phyloP scores from a whole-genome alignment of 2,329 filamentous ascomycete genomes.

The Xylariaceae sp. region DNA sequence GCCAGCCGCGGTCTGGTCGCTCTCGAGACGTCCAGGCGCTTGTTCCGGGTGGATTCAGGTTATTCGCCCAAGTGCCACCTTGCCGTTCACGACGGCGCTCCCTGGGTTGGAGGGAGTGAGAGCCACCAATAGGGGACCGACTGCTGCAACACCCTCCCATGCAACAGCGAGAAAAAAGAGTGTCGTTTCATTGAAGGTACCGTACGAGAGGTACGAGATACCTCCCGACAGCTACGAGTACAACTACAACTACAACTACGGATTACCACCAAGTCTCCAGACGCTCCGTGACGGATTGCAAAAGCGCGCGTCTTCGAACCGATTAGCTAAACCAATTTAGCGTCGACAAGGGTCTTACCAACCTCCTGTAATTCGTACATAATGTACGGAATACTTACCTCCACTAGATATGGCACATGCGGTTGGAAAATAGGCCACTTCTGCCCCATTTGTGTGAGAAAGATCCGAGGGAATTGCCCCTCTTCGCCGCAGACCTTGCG shows the following conservation, averaged over 20 bases:
- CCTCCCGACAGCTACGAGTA: too few species aligned
- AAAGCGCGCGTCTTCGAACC: slow-evolving; percentile 12
- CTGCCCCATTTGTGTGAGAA: slow-evolving; percentile 18
- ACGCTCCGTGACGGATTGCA: slow-evolving; percentile 5
- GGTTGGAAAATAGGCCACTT: slow-evolving; percentile 22
- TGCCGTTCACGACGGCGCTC: slow-evolving; percentile 12
- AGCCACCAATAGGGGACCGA: slow-evolving; percentile 2
- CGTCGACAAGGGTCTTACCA: slow-evolving; percentile 14
- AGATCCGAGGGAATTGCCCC: slow-evolving; percentile 11
- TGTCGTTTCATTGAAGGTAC: slow-evolving; percentile 1
- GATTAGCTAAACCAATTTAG: slow-evolving; percentile 10
- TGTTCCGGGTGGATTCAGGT: slow-evolving; percentile 23
- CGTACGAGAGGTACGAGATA: too few species aligned
- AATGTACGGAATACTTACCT: not conserved
- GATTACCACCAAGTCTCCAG: not conserved
- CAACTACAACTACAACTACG: too few species aligned
- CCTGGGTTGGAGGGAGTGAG: not conserved
- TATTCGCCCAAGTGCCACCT: slow-evolving; percentile 10
- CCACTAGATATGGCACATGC: not conserved
- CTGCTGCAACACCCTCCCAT: slow-evolving; percentile 7
- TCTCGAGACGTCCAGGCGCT: slow-evolving; percentile 10
- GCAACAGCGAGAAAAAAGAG: not conserved
- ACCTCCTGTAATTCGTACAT: slow-evolving; percentile 15
- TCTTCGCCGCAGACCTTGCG: slow-evolving; percentile 3
- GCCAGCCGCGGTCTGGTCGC: slow-evolving; percentile 8